A percentile compares a stretch with the other conserved stretches of the same genome.
These are phyloP conservation scores for Lobosporangium transversale DNA, from an alignment of 192 early-diverging fungal species.

Conservation along the genomic window DNA sequence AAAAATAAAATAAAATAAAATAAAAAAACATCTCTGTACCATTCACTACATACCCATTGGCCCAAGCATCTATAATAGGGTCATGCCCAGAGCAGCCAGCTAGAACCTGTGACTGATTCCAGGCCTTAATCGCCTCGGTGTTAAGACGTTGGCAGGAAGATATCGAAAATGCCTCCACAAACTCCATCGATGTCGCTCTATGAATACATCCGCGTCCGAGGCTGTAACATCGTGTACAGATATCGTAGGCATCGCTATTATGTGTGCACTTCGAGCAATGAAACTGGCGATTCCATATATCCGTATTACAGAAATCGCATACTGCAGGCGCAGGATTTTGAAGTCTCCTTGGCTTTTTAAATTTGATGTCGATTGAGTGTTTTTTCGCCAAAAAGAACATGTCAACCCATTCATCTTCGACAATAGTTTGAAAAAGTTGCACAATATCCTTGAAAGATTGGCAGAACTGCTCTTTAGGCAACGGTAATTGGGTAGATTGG, in stretches of 20 bases:
- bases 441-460: constrained; percentile 26
- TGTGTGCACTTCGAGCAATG: constrained; percentile 16
- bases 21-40: no score
- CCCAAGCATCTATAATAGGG: constrained; percentile 13
- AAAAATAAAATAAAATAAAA: no score
- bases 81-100: constrained; percentile 4
- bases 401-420: constrained; percentile 48
- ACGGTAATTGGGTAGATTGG: constrained; percentile 1
- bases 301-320: constrained; percentile 37
- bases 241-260: constrained; percentile 20
- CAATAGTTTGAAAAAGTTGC: constrained; percentile 17
- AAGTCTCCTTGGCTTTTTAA: constrained; percentile 16
- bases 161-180: constrained; percentile 42
- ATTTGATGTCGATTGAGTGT: not conserved
- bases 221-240: constrained; percentile 18
- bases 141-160: constrained; percentile 7
- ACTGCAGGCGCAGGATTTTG: constrained; percentile 12
- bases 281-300: constrained; percentile 44
- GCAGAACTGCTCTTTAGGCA: constrained; percentile 21
- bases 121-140: constrained; percentile 19
- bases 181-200: constrained; percentile 12
- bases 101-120: constrained; percentile 33
- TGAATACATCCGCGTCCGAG: constrained; percentile 42
- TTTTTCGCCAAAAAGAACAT: not conserved
- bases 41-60: constrained; percentile 7